A percentile compares a stretch with the other conserved stretches of the same genome.
phyloP scores from a whole-genome alignment of 1,284 basidiomycete genomes.

The Ustilago esculenta region DNA sequence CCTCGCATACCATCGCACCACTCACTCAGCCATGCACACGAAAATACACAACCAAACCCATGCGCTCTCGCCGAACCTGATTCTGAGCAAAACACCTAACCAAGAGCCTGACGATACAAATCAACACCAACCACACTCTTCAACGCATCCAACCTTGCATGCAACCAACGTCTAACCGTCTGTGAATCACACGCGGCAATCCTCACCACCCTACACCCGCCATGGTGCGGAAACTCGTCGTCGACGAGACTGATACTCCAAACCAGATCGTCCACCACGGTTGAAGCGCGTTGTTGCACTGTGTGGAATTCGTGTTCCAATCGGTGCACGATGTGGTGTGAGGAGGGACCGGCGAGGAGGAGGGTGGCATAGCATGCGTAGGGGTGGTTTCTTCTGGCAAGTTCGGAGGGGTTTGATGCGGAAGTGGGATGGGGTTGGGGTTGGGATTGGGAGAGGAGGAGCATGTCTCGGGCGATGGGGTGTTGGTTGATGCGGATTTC shows the following conservation, averaged over 20 bases:
- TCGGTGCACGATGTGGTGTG: constrained; percentile 69
- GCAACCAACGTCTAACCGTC: constrained; percentile 77
- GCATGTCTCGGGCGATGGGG: constrained; percentile 78
- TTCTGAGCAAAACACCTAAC: too few species aligned
- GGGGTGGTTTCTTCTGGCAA: constrained; percentile 76
- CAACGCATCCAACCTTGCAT: constrained; percentile 71
- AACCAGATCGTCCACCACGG: constrained; percentile 71
- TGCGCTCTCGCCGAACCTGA: too few species aligned
- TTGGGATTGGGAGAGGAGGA: constrained; percentile 80
- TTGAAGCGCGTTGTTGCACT: constrained; percentile 73
- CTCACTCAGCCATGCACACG: too few species aligned
- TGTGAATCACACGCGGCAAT: constrained; percentile 79
- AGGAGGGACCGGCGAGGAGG: constrained; percentile 76
- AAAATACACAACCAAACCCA: too few species aligned
- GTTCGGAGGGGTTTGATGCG: constrained; percentile 36
- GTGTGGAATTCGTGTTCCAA: constrained; percentile 72
- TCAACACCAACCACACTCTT: constrained; percentile 66
- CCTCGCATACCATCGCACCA: too few species aligned
- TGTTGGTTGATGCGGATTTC: constrained; percentile 78
- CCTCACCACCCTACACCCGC: too few species aligned
- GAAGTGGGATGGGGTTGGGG: neutral
- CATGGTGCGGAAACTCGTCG: too few species aligned
- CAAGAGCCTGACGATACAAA: constrained; percentile 51
- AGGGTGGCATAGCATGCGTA: constrained; percentile 87
- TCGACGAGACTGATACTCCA: constrained; percentile 77